Evolutionary conservation across 2,329 filamentous ascomycete genomes (phyloP), one percentile per base, ranked within the genome.

Genomic region (Colletotrichum abscissum): DNA sequence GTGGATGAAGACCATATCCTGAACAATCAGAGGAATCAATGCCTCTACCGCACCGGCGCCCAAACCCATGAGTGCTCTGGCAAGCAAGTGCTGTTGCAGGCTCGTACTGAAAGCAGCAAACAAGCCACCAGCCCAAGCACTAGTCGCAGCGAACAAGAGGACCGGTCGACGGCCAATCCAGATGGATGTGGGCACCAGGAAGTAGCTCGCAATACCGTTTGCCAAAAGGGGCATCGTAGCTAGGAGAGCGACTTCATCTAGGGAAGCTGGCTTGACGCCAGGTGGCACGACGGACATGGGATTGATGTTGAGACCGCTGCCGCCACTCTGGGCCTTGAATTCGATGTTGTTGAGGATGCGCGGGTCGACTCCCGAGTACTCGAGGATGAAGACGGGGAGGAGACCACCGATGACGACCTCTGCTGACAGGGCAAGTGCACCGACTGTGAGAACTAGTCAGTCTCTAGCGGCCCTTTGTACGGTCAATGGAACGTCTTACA

Each of bases 1-100:
- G 66, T 84, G 82, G 19, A 83, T 78, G 30, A 84, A 84, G 24
- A 82, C 79, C 55, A 84, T 77, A 46, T 84, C 82, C 75, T 83
- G 81, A 1, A 82, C 78, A 52, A 84, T 80, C 9, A 84, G 77
- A 2, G 82, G 82, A 4, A 84, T 78, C 19, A 84, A 69, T 0
- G 81, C 80, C 65, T 82, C 81, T 11, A 81, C 79, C 0, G 81
- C 78, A 3, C 81, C 82, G 0, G 80, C 81, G 0, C 81, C 82
- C 4, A 84, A 69, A 0, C 81, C 82, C 73, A 82, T 78, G 9
- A 83, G 46, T 6, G 75, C 77, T 11, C 81, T 73, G 1, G 82
- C 81, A 0, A 78, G 76, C 2, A 83, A 58, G 62, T 83, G 82
- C 16, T 76, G 74, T 2, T 76, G 69, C 3, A 83, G 66, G 1